Evolutionary conservation across 2,329 filamentous ascomycete species (phyloP), one percentile per base, ranked within the genome.

Genomic region (Fulvia fulva): DNA sequence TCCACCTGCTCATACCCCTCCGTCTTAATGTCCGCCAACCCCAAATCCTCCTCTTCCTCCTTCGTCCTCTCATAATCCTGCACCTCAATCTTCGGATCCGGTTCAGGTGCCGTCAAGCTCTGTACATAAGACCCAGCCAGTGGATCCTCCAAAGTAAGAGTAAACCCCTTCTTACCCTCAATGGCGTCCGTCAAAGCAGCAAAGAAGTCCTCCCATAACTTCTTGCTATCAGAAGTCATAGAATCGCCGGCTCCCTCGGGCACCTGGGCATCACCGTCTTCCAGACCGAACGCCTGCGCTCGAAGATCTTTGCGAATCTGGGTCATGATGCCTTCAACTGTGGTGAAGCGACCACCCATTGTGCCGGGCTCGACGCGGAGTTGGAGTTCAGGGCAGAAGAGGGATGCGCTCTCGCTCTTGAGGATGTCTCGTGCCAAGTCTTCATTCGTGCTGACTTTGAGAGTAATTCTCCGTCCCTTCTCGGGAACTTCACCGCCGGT

Each of bases 51-150:
- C 76, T 96, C 90, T 71, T 99, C 94, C 73, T 97, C 90, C 0
- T 88, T 86, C 0, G 93, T 96, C 60, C 94, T 83, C 59, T 89
- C 84, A 73, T 99, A 99, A 28, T 90, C 88, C 76, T 90, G 89
- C 2, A 84, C 81, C 57, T 83, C 85, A 71, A 99, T 88, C 75
- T 94, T 88, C 16, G 87, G 87, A 70, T 99, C 94, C 1, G 89
- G 87, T 65, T 91, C 88, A 23, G 91, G 86, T 4, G 86, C 89
- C 51, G 80, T 84, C 60, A 96, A 81, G 68, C 92, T 90, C 77
- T 99, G 94, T 47, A 99, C 89, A 71, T 96, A 99, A 70, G 91
- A 96, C 73, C 89, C 90, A 11, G 92, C 94, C 63, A 97, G 79
- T 0, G 94, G 94, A 72, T 99, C 94, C 62, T 87, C 85, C 34